Percentiles rank a stretch among this genome's conserved stretches.
These are phyloP conservation scores for Centella asiatica DNA, from an alignment of 129 eudicot genomes.

Conservation along the genomic window DNA sequence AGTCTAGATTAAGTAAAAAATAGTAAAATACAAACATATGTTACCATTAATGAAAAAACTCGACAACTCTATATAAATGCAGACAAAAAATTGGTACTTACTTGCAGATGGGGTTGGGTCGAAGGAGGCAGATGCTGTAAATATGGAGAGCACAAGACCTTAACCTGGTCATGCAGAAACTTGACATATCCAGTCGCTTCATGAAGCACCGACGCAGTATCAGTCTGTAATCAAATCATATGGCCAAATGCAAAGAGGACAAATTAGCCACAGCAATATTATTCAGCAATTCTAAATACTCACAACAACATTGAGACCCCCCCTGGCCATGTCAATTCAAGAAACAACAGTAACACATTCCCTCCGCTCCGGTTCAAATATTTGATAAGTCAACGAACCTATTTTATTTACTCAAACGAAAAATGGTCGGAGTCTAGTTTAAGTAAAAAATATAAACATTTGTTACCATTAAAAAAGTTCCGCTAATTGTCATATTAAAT, in stretches of 20 bases:
- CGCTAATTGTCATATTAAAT: too few relatives aligned
- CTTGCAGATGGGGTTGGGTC: constrained; percentile 10
- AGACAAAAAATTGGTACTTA: constrained; percentile 11
- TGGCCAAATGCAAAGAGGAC: neutral
- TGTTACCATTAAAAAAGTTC: too few relatives aligned
- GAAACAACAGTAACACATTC: neutral
- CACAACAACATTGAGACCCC: neutral
- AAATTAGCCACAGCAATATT: too few relatives aligned
- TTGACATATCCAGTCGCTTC: constrained; percentile 81
- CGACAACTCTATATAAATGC: too few relatives aligned
- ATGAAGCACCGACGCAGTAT: constrained; percentile 87
- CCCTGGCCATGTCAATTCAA: neutral
- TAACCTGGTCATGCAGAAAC: constrained; percentile 84
- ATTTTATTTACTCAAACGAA: too few relatives aligned
- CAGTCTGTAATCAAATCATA: constrained; percentile 40
- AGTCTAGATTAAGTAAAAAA: too few relatives aligned
- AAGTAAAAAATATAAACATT: too few relatives aligned
- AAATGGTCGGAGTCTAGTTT: too few relatives aligned
- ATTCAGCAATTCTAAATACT: neutral
- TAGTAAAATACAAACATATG: too few relatives aligned
- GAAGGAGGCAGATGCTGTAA: constrained; percentile 37
- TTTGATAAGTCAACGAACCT: too few relatives aligned
- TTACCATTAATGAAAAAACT: too few relatives aligned
- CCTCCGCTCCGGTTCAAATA: too few relatives aligned
- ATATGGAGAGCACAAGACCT: constrained; percentile 80